These are phyloP conservation scores for Calycina herbarum DNA, from an alignment of 2,329 filamentous ascomycete species.

Conservation along the genomic window DNA sequence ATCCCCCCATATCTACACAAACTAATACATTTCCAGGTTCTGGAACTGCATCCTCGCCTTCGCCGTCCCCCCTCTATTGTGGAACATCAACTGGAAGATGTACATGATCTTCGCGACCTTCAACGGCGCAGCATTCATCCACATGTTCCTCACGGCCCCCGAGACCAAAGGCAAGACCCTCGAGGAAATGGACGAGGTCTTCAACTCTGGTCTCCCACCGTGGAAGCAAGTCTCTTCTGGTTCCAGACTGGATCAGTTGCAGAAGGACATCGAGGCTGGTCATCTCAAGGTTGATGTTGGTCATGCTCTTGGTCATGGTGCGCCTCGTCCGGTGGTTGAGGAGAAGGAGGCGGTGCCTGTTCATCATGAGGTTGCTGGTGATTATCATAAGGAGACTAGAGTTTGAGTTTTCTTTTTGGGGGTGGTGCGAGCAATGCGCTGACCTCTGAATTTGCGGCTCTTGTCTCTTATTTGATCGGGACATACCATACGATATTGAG, in stretches of 20 bases:
- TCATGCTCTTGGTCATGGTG: not conserved
- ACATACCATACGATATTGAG: not conserved
- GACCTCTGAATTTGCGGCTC: not conserved
- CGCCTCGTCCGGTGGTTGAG: not conserved
- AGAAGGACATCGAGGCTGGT: slow-evolving; percentile 48
- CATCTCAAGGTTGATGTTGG: slow-evolving; percentile 29
- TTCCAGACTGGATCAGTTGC: slow-evolving; percentile 48
- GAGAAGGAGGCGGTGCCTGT: not conserved
- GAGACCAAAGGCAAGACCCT: slow-evolving; percentile 73
- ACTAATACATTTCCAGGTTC: slow-evolving; percentile 34
- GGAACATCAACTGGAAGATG: slow-evolving; percentile 60
- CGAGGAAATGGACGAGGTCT: slow-evolving; percentile 76
- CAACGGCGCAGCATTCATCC: slow-evolving; percentile 66
- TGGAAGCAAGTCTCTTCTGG: slow-evolving; percentile 51
- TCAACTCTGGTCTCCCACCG: slow-evolving; percentile 58
- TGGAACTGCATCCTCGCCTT: slow-evolving; percentile 67
- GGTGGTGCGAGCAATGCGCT: not conserved
- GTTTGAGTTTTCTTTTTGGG: not conserved
- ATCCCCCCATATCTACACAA: not conserved
- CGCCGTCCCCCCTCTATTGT: slow-evolving; percentile 50
- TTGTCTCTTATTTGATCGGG: not conserved
- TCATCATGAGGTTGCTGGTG: not conserved
- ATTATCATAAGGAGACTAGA: not conserved
- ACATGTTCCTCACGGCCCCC: slow-evolving; percentile 66
- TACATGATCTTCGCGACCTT: slow-evolving; percentile 78